These are phyloP conservation scores for Gremmenia infestans DNA, from an alignment of 2,329 filamentous ascomycete species.

Conservation along the genomic window DNA sequence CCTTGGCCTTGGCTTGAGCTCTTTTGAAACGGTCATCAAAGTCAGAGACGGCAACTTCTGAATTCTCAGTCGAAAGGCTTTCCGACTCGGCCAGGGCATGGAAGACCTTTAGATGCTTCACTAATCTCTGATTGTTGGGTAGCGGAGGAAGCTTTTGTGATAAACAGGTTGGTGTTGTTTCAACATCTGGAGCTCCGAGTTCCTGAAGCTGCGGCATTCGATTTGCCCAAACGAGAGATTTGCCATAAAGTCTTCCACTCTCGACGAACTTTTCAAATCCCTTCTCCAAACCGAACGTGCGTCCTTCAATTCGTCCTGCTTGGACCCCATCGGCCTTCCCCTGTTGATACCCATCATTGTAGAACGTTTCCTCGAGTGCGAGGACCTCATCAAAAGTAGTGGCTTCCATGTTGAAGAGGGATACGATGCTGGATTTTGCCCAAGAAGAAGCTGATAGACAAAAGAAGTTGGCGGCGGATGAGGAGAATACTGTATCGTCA, in stretches of 20 bases:
- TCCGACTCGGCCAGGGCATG: slow-evolving; percentile 74
- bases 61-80: slow-evolving; percentile 74
- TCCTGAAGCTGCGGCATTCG: slow-evolving; percentile 43
- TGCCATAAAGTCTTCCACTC: slow-evolving; percentile 72
- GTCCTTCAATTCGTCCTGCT: slow-evolving; percentile 81
- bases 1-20: slow-evolving; percentile 76
- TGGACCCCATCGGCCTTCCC: slow-evolving; percentile 70
- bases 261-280: slow-evolving; percentile 90
- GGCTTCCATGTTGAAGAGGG: slow-evolving; percentile 18
- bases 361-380: slow-evolving; percentile 64
- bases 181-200: background rate
- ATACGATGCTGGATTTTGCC: background rate
- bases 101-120: slow-evolving; percentile 71
- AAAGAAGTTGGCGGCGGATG: background rate
- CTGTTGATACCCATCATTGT: slow-evolving; percentile 73
- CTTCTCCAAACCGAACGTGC: slow-evolving; percentile 83
- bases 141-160: slow-evolving; percentile 39
- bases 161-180: background rate
- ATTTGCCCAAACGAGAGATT: slow-evolving; percentile 78
- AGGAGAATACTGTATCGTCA: background rate
- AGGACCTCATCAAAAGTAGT: slow-evolving; percentile 40
- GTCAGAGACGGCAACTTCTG: slow-evolving; percentile 82
- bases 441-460: background rate
- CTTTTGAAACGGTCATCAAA: slow-evolving; percentile 86
- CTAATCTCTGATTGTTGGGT: slow-evolving; percentile 57